Evolutionary conservation across 1,284 basidiomycete species (phyloP), one percentile per base, ranked within the genome.

Genomic region (Leucoagaricus sp.): DNA sequence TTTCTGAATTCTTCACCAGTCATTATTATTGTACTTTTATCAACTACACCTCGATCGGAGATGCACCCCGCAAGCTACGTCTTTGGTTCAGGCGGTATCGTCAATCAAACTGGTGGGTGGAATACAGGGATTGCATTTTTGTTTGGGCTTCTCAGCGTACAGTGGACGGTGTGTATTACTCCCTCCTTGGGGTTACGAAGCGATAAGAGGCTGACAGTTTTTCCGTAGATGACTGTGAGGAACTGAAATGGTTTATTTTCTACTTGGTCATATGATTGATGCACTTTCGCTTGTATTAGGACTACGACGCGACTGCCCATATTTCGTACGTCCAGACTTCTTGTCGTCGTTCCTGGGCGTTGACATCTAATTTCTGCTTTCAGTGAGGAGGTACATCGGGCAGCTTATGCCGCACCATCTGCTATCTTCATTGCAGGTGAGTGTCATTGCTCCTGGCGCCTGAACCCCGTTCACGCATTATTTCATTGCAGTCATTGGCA

Each of bases 351-450:
- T 31, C 38, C 26, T 46, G 28, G 42, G 54, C 28, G 19, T 33
- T n/a, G n/a, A n/a, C n/a, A n/a, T n/a, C n/a, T n/a, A n/a, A n/a
- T 29, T 59, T 19, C 33, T 23, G 19, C 25, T 29, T 49, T 42
- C 61, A 88, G 86, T 4, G 94, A 97, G 68, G 95, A 97, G 74
- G 91, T 97, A 33, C 86, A 85, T 65, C 83, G 91, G 49, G 94
- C 95, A 8, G 91, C 94, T 2, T 91, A 94, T 64, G 90, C 93
- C 55, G 86, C 86, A 7, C 84, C 83, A 9, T 81, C 85, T 42
- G 93, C 92, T 9, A 94, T 95, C 67, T 86, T 95, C 68, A 88
- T 94, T 50, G 94, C 94, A 54, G 84, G 84, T 83, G 53, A 53
- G 78, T 67, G 15, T 9, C 49, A 23, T 7, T 44, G 8, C 1